These are phyloP conservation scores for Nicotiana attenuata DNA, from an alignment of 257 asterid species.

Conservation along the genomic window DNA sequence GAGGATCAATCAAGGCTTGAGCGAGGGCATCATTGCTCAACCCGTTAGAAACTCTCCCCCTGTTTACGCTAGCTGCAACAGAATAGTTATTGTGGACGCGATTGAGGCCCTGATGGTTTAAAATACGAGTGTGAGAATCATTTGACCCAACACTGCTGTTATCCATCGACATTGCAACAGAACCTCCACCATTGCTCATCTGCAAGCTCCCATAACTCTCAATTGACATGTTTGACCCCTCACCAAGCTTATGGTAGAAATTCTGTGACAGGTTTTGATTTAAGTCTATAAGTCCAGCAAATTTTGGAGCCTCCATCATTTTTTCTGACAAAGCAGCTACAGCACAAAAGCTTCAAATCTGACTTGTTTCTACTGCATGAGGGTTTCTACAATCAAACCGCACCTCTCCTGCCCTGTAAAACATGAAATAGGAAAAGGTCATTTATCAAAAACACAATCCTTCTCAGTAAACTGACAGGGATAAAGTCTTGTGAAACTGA, in stretches of 20 bases:
- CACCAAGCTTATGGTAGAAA: constrained; percentile 80
- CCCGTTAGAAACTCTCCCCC: constrained; percentile 57
- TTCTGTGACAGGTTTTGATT: constrained; percentile 67
- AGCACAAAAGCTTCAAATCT: constrained; percentile 6
- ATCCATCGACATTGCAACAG: constrained; percentile 86
- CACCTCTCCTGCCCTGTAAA: background rate
- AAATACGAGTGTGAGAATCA: constrained; percentile 71
- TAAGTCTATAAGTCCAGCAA: constrained; percentile 62
- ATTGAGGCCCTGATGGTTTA: constrained; percentile 76
- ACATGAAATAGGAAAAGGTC: background rate
- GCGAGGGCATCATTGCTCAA: constrained; percentile 87
- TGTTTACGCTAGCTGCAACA: constrained; percentile 70
- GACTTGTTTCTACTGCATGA: constrained; percentile 37
- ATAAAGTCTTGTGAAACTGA: background rate
- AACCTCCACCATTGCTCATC: constrained; percentile 84
- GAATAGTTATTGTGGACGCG: constrained; percentile 57
- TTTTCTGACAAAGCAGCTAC: constrained; percentile 19
- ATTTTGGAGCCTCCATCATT: constrained; percentile 84
- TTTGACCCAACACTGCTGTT: constrained; percentile 92
- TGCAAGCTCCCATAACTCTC: constrained; percentile 87
- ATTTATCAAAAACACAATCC: background rate
- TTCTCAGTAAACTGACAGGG: background rate
- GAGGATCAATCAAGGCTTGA: constrained; percentile 83
- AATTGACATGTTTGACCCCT: constrained; percentile 79
- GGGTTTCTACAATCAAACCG: constrained; percentile 10